Conservation (phyloP, 768 basidiomycete species). For the Leucocoprinus birnbaumii region DNA sequence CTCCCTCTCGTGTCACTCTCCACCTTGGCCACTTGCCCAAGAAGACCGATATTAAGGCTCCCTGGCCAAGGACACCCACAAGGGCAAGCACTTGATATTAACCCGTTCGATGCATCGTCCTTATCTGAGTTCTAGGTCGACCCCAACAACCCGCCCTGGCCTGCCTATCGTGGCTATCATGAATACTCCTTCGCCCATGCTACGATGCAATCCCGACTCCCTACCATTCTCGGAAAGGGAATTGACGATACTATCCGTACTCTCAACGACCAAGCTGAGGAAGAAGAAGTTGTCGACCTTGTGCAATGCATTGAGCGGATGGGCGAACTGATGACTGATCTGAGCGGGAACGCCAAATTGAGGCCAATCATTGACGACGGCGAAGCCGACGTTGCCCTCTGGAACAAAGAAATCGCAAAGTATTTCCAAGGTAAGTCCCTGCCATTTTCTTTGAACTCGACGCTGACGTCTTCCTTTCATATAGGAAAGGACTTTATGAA, state of each 20-base stretch:
- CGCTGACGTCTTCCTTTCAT: not conserved
- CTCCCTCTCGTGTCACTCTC: constrained; percentile 63
- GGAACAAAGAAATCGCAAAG: constrained; percentile 97
- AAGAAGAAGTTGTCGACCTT: constrained; percentile 84
- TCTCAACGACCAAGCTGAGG: constrained; percentile 79
- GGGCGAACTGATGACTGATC: constrained; percentile 85
- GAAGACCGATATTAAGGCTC: constrained; percentile 68
- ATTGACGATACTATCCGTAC: constrained; percentile 90
- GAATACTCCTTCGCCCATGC: constrained; percentile 87
- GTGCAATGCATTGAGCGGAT: constrained; percentile 85
- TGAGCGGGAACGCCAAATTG: constrained; percentile 80
- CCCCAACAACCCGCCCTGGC: constrained; percentile 83
- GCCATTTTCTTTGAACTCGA: not conserved
- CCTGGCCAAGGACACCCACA: constrained; percentile 75
- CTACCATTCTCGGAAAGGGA: constrained; percentile 93
- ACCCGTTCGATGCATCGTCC: not conserved
- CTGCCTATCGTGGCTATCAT: constrained; percentile 78
- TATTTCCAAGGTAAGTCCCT: constrained; percentile 74
- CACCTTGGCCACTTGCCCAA: constrained; percentile 73
- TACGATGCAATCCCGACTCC: constrained; percentile 94
- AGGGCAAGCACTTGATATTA: constrained; percentile 39
- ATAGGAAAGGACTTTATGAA: constrained; percentile 90
- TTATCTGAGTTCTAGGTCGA: constrained; percentile 47
- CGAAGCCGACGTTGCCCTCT: constrained; percentile 89
- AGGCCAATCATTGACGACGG: constrained; percentile 88